Evolutionary conservation across 2,329 filamentous ascomycete genomes (phyloP), one percentile per base, ranked within the genome.

Genomic region (Elsinoe arachidis): DNA sequence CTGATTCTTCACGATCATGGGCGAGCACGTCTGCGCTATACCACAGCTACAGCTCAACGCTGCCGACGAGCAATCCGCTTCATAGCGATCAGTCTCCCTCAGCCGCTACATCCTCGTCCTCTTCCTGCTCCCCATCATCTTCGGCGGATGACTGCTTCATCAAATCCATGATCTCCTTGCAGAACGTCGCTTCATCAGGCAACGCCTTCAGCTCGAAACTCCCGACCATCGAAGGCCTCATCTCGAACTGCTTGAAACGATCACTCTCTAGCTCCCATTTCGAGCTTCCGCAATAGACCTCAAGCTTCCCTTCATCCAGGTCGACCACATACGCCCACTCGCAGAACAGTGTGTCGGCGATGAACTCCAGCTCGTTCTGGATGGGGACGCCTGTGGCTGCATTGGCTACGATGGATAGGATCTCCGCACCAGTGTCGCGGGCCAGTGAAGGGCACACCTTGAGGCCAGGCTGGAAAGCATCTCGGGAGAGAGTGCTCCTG

Each of bases 261-360:
- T 38, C 33, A 15, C 46, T 51, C 2, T 10, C 5, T 5, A 35
- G 10, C 15, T 19, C 2, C 33, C 34, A 5, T 9, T 14, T 17
- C 5, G 26, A 39, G 17, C 9, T 2, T 4, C n/a, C n/a, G 26
- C 14, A 37, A 9, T 57, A 61, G 0, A 58, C 60, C 52, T 63
- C 60, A 12, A 63, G 38, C 1, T 54, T 43, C 23, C 54, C 43
- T 11, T 35, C 19, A 56, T 68, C 66, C 3, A 68, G 55, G 59
- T 68, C 63, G 26, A 68, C 53, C 11, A 66, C 64, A 51, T 68
- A 67, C 10, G 61, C 61, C 61, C 62, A 68, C 56, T 67, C 65
- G 57, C 66, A 66, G 21, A 60, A 65, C 9, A 61, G 11, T 1
- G 46, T 41, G 33, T 66, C 60, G 7, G 56, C 61, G 5, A 61